A percentile compares a stretch with the other conserved stretches of the same genome.
Evolutionary conservation across 345 rosid genomes (phyloP).

Genomic region (Trapa incisa): DNA sequence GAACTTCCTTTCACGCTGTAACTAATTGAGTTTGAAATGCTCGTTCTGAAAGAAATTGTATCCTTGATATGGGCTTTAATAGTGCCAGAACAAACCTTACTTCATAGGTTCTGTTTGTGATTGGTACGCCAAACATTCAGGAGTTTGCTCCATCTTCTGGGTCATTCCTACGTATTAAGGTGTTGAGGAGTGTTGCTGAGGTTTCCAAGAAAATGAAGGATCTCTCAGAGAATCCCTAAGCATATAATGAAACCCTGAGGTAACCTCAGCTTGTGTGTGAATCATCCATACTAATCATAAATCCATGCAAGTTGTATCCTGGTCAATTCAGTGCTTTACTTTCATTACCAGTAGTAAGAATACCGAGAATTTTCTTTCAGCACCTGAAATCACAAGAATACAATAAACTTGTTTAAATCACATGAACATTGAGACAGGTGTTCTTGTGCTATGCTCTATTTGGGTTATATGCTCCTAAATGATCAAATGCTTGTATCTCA

Average conservation of each 20-base stretch:
- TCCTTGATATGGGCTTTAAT: not conserved
- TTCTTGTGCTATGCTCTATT: not conserved
- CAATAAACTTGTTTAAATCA: not conserved
- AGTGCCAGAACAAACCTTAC: not conserved
- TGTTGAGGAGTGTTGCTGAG: slow-evolving; percentile 37
- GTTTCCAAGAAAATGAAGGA: slow-evolving; percentile 66
- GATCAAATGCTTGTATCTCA: slow-evolving; percentile 10
- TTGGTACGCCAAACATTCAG: slow-evolving; percentile 86
- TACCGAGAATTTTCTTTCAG: not conserved
- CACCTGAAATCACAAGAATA: not conserved
- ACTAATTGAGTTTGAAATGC: not conserved
- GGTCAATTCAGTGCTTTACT: not conserved
- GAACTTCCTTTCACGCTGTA: not conserved
- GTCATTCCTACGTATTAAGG: slow-evolving; percentile 60
- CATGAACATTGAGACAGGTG: not conserved
- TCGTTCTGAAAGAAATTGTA: not conserved
- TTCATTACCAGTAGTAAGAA: not conserved
- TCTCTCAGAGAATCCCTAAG: slow-evolving; percentile 57
- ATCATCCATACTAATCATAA: not conserved
- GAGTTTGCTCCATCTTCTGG: slow-evolving; percentile 67
- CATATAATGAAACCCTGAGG: slow-evolving; percentile 71
- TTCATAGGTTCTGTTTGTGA: slow-evolving; percentile 61
- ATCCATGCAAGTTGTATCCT: not conserved
- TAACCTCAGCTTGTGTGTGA: slow-evolving; percentile 5
- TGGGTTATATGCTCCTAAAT: not conserved